Percentiles rank a stretch among this genome's conserved stretches.
These are phyloP conservation scores for Brasenia schreberi DNA, from an alignment of 164 flowering plant genomes.

Conservation along the genomic window DNA sequence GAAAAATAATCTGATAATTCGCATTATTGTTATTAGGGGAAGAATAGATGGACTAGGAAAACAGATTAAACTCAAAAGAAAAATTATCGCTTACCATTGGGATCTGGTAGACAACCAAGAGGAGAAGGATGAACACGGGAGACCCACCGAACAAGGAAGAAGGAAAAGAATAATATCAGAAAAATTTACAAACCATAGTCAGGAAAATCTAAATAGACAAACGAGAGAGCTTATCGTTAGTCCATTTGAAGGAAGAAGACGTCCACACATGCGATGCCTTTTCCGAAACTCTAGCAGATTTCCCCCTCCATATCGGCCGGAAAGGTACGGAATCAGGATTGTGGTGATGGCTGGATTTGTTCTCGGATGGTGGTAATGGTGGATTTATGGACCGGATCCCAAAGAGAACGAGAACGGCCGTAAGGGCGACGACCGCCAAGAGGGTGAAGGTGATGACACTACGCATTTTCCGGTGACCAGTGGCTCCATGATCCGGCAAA, in stretches of 20 bases:
- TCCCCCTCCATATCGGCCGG: conserved; percentile 6
- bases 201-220: background rate
- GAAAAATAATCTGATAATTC: no score
- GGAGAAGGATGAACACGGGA: background rate
- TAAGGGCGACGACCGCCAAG: background rate
- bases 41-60: no score
- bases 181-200: background rate
- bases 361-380: background rate
- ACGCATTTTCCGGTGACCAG: background rate
- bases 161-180: background rate
- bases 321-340: background rate
- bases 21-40: no score
- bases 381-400: background rate
- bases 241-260: conserved; percentile 5
- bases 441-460: background rate
- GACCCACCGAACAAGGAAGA: background rate
- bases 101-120: background rate
- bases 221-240: conserved; percentile 9
- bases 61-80: no score
- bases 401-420: background rate
- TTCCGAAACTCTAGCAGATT: conserved; percentile 11
- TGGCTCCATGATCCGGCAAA: background rate
- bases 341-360: background rate
- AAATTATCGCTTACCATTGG: background rate
- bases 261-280: conserved; percentile 4